Percentiles rank a stretch among this genome's conserved stretches.
phyloP scores from a whole-genome alignment of 2,329 filamentous ascomycete species.

The Aspergillus vadensis region DNA sequence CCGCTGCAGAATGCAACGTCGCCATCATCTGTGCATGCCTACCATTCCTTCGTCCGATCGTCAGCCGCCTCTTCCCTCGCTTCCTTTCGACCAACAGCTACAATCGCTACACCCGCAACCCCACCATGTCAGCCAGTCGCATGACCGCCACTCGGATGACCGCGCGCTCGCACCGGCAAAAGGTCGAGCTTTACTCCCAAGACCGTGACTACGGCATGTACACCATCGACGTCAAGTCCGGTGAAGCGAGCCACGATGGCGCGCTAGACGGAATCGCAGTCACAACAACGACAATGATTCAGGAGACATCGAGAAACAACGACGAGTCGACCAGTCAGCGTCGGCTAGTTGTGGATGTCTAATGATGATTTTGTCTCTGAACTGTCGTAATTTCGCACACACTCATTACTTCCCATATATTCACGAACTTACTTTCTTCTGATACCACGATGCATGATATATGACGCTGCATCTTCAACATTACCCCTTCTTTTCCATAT shows the following conservation, averaged over 20 bases:
- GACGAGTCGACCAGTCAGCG: conserved; percentile 26
- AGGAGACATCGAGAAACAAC: conserved; percentile 23
- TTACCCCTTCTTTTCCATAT: background rate
- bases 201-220: conserved; percentile 33
- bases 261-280: conserved; percentile 33
- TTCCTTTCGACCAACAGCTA: conserved; percentile 33
- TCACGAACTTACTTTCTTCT: background rate
- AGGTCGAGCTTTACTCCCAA: conserved; percentile 21
- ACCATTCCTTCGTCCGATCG: conserved; percentile 42
- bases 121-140: conserved; percentile 17
- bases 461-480: background rate
- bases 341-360: conserved; percentile 26
- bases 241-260: conserved; percentile 12
- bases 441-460: background rate
- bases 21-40: conserved; percentile 47
- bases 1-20: conserved; percentile 46
- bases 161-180: conserved; percentile 15
- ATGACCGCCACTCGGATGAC: conserved; percentile 13
- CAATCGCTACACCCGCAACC: conserved; percentile 26
- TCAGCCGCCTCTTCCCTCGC: conserved; percentile 43
- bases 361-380: background rate
- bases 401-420: background rate
- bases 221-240: conserved; percentile 31
- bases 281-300: conserved; percentile 36
- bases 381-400: background rate